Evolutionary conservation across 495 filamentous ascomycete genomes (phyloP).

Genomic region (Evernia prunastri): DNA sequence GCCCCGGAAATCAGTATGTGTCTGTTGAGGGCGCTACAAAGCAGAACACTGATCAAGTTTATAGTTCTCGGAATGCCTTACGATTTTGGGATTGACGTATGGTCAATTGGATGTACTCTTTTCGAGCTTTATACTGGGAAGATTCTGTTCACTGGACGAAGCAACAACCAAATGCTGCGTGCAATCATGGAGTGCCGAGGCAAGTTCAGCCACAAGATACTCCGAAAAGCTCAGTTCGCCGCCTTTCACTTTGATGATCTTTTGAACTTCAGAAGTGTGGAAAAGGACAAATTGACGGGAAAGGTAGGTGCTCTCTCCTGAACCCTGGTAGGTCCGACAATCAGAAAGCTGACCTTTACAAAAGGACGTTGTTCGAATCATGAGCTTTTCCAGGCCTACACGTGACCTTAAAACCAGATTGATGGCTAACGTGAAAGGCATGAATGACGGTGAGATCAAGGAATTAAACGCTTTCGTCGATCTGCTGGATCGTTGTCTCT

Average conservation of each 20-base stretch:
- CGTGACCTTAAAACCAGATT: slow-evolving; percentile 76
- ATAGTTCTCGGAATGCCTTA: slow-evolving; percentile 80
- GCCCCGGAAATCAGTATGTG: slow-evolving; percentile 77
- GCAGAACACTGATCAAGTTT: neutral
- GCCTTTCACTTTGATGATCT: slow-evolving; percentile 79
- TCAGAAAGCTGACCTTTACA: slow-evolving; percentile 20
- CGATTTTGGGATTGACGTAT: slow-evolving; percentile 92
- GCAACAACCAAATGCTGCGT: slow-evolving; percentile 96
- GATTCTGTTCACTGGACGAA: slow-evolving; percentile 88
- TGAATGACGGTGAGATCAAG: slow-evolving; percentile 67
- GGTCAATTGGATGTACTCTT: slow-evolving; percentile 94
- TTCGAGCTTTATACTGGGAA: slow-evolving; percentile 97
- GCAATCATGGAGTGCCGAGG: slow-evolving; percentile 95
- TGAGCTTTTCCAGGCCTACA: slow-evolving; percentile 72
- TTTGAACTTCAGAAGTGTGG: slow-evolving; percentile 77
- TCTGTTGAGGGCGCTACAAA: neutral
- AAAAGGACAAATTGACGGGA: slow-evolving; percentile 78
- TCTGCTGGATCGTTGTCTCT: slow-evolving; percentile 77
- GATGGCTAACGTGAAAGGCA: slow-evolving; percentile 61
- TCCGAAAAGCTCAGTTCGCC: slow-evolving; percentile 68
- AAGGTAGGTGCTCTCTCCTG: slow-evolving; percentile 47
- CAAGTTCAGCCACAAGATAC: slow-evolving; percentile 80
- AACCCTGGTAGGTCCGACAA: neutral
- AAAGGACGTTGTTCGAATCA: slow-evolving; percentile 57
- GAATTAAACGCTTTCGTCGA: slow-evolving; percentile 79